Evolutionary conservation across 2,329 filamentous ascomycete species (phyloP), one percentile per base, ranked within the genome.

Genomic region (Rutstroemia sydowiana): DNA sequence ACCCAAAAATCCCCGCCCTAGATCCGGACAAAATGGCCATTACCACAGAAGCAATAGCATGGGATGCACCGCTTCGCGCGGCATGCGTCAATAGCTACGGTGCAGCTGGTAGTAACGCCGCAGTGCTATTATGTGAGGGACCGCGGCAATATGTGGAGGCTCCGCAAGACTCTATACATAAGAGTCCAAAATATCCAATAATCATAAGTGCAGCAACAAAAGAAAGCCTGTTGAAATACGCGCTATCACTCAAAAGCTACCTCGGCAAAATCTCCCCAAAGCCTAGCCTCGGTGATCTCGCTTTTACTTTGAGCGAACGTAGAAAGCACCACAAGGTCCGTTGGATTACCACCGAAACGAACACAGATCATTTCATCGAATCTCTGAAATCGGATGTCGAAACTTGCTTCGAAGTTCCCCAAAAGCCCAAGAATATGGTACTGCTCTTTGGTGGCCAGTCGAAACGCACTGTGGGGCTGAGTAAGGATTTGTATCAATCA

Each of bases 391-490:
- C 41, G 51, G 13, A 13, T 32, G 32, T 45, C 52, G 11, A 44
- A 49, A 13, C 32, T 42, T 3, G 7, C 14, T n/a, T 13, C 18
- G 9, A n/a, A 16, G 14, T 34, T n/a, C 16, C 16, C 32, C 32
- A n/a, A 9, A 39, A 34, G 16, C 42, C 18, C 14, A 59, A 60
- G 13, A 64, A 67, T 0, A 64, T 70, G 1, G 54, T 73, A 0
- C 50, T 73, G 0, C 67, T 65, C 49, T 72, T 71, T 34, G 51
- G 51, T 10, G 57, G 57, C 14, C 57, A 59, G 26, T 46, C 31
- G 8, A 41, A 21, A 4, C 34, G 37, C 3, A 31, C 13, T 37
- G 44, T 60, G 28, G 52, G 52, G 7, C 48, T 60, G 16, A 32
- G 45, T 16, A 26, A 43, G 4, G n/a, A 42, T 11, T 14, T 54